Evolutionary conservation across 352 stramenopile species (phyloP), one percentile per base, ranked within the genome.

Genomic region (Pelagophyceae sp.): DNA sequence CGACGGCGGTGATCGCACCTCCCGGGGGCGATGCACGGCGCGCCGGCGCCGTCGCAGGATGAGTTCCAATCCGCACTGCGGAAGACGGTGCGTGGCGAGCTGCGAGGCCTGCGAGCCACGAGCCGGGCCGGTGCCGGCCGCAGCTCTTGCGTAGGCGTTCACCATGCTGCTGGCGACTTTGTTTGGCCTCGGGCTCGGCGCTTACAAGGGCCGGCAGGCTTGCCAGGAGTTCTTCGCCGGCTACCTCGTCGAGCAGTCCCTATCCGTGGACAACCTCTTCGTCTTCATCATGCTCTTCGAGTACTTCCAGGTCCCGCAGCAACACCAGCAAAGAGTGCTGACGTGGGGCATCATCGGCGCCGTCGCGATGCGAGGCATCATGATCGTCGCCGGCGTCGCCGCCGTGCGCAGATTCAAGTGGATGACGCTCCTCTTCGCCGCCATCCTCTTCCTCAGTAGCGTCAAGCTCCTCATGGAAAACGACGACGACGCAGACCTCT

Each of bases 241-340:
- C 25, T 89, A 89, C 81, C 71, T 89, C 19, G 80, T 89, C 33
- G 85, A 89, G 78, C 84, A 87, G 70, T 84, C 79, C 37, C 77
- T 89, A 33, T 85, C 77, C n/a, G 80, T 89, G 35, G 85, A 89
- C 78, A 89, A 89, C 76, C 76, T 89, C 31, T 89, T 88, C 77
- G 84, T 88, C 5, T 89, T 86, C 78, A 84, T 89, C 29, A 77
- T 89, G 77, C 78, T 89, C 0, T 89, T 89, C 79, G 83, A 89
- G 45, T 87, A 88, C 72, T 89, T 89, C 64, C 85, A 86, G 69
- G 83, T 89, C 38, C 81, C 83, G 27, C n/a, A 63, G 25, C 60
- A 65, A 54, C 51, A 67, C 61, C 80, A 83, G 50, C 23, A 77
- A 5, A 67, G 78, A 32, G 84, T 89, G 19, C 80, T 89, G 51